These are phyloP conservation scores for Eremothecium sinecaudum DNA, from an alignment of 1,139 yeast genomes.

Conservation along the genomic window DNA sequence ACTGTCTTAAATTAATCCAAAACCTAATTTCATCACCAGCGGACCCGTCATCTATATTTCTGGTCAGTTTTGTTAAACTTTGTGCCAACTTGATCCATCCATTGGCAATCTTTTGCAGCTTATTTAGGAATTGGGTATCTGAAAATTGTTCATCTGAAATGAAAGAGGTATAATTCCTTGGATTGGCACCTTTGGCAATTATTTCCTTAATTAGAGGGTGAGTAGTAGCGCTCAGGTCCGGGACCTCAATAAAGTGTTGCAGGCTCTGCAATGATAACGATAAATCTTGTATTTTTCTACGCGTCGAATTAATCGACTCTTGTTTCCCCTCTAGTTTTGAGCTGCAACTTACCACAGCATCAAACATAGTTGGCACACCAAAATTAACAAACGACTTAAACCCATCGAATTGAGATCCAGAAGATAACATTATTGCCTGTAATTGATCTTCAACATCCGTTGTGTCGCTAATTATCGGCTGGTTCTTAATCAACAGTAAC, in stretches of 20 bases:
- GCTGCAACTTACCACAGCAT: slow-evolving; percentile 31
- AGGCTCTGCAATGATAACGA: slow-evolving; percentile 59
- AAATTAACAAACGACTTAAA: slow-evolving; percentile 49
- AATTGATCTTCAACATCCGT: slow-evolving; percentile 22
- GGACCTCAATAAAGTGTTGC: slow-evolving; percentile 60
- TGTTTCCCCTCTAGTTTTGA: slow-evolving; percentile 15
- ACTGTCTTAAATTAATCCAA: slow-evolving; percentile 68
- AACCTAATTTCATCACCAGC: slow-evolving; percentile 66
- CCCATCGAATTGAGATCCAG: slow-evolving; percentile 36
- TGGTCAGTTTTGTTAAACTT: slow-evolving; percentile 43
- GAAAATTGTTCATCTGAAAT: slow-evolving; percentile 33
- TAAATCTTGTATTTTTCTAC: slow-evolving; percentile 60
- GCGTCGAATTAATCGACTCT: slow-evolving; percentile 38
- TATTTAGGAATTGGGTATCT: slow-evolving; percentile 54
- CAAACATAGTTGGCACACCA: slow-evolving; percentile 48
- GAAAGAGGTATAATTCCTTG: slow-evolving; percentile 25
- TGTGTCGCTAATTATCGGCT: slow-evolving; percentile 8
- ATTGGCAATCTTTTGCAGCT: slow-evolving; percentile 56
- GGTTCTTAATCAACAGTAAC: slow-evolving; percentile 13
- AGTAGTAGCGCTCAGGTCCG: slow-evolving; percentile 45
- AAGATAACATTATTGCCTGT: slow-evolving; percentile 13
- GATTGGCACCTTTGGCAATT: slow-evolving; percentile 31
- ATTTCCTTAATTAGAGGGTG: slow-evolving; percentile 46
- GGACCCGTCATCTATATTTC: slow-evolving; percentile 48
- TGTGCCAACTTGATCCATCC: slow-evolving; percentile 65